Evolutionary conservation across 139 green algal genomes (phyloP).

Genomic region (Micromonas commoda): DNA sequence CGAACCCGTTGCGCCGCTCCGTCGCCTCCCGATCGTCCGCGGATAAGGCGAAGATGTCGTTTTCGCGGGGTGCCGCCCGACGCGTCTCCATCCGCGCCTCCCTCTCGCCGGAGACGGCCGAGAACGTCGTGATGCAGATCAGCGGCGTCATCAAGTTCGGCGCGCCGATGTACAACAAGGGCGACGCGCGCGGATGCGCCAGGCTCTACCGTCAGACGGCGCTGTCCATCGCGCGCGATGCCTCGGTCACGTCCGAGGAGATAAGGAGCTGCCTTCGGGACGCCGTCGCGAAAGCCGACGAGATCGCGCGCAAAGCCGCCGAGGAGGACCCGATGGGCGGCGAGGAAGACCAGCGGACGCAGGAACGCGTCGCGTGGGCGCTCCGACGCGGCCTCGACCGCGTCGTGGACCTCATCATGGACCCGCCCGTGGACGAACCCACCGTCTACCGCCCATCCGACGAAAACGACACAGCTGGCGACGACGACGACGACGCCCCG

Average conservation of each 20-base stretch:
- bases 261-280: neutral
- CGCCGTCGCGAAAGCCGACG: neutral
- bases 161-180: neutral
- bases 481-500: neutral
- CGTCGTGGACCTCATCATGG: neutral
- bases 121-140: neutral
- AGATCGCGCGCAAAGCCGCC: neutral
- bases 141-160: neutral
- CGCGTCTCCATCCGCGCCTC: neutral
- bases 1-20: too few relatives aligned
- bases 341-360: too few relatives aligned
- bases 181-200: neutral
- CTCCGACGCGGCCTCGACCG: neutral
- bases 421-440: neutral
- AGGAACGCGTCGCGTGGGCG: too few relatives aligned
- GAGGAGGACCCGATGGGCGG: neutral
- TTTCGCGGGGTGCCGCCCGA: too few relatives aligned
- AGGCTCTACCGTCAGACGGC: neutral
- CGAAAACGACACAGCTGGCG: neutral
- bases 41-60: too few relatives aligned
- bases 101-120: neutral
- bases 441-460: neutral
- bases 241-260: neutral
- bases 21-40: too few relatives aligned
- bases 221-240: neutral